phyloP scores from a whole-genome alignment of 208 protist species.

The Strigomonas culicis region DNA sequence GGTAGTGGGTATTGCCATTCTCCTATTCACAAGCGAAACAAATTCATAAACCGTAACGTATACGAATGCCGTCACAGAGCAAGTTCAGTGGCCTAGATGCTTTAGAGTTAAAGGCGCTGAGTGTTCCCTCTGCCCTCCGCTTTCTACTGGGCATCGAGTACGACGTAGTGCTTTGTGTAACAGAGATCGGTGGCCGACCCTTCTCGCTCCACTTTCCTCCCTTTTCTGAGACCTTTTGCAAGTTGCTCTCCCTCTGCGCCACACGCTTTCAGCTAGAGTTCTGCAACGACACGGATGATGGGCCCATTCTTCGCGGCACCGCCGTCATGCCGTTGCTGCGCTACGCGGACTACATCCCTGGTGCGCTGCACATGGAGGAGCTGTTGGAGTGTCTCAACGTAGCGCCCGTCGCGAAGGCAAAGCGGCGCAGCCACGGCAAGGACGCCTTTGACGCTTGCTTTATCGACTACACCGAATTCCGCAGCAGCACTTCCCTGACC shows the following conservation, averaged over 20 bases:
- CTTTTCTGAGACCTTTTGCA: slow-evolving; percentile 58
- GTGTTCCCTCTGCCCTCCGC: slow-evolving; percentile 58
- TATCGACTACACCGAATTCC: slow-evolving; percentile 72
- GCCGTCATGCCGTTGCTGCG: slow-evolving; percentile 69
- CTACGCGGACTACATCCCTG: slow-evolving; percentile 82
- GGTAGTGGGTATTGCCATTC: no score
- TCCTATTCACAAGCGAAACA: not conserved
- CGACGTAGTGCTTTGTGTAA: slow-evolving; percentile 68
- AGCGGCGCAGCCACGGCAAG: slow-evolving; percentile 8
- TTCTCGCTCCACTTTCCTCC: slow-evolving; percentile 69
- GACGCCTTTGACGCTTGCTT: slow-evolving; percentile 66
- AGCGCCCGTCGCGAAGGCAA: slow-evolving; percentile 23
- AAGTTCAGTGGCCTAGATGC: slow-evolving; percentile 41
- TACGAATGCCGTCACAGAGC: slow-evolving; percentile 21
- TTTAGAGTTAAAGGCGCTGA: slow-evolving; percentile 79
- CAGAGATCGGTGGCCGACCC: slow-evolving; percentile 35
- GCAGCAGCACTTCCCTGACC: slow-evolving; percentile 44
- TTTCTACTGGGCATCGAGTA: slow-evolving; percentile 80
- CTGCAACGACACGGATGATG: slow-evolving; percentile 42
- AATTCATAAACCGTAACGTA: not conserved
- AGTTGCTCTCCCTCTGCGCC: slow-evolving; percentile 67
- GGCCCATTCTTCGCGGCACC: slow-evolving; percentile 51
- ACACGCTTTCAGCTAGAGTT: slow-evolving; percentile 49
- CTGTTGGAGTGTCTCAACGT: slow-evolving; percentile 47
- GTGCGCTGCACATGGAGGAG: slow-evolving; percentile 65